A percentile compares a stretch with the other conserved stretches of the same genome.
These are phyloP conservation scores for Medicago lupulina DNA, from an alignment of 306 rosid genomes.

Conservation along the genomic window DNA sequence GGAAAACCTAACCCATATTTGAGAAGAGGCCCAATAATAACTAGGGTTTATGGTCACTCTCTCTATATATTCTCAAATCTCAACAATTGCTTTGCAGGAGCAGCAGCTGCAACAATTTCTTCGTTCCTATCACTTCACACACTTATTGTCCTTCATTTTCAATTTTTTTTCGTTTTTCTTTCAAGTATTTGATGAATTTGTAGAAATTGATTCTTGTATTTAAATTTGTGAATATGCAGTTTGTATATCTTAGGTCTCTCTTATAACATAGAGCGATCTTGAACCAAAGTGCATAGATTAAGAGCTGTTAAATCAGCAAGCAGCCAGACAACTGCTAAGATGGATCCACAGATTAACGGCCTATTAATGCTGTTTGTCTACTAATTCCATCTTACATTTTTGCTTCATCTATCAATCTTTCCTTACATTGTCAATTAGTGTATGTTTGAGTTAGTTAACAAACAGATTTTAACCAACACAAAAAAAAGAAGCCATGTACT, in stretches of 20 bases:
- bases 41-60: conserved; percentile 39
- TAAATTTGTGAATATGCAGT: conserved; percentile 41
- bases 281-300: conserved; percentile 42
- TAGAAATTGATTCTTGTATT: too few species aligned
- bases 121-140: too few species aligned
- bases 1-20: neutral
- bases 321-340: conserved; percentile 61
- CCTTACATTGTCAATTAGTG: too few species aligned
- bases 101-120: too few species aligned
- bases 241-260: conserved; percentile 43
- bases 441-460: too few species aligned
- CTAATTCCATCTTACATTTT: conserved; percentile 47
- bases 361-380: conserved; percentile 38
- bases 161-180: too few species aligned
- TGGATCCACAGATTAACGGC: conserved; percentile 57
- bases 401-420: neutral
- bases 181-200: too few species aligned
- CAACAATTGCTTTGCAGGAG: too few species aligned
- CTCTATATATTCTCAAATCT: neutral
- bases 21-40: neutral
- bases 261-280: conserved; percentile 30
- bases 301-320: conserved; percentile 53
- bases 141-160: too few species aligned
- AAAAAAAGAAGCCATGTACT: too few species aligned
- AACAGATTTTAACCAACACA: too few species aligned